Evolutionary conservation across 306 rosid genomes (phyloP).

Genomic region (Fagus crenata): DNA sequence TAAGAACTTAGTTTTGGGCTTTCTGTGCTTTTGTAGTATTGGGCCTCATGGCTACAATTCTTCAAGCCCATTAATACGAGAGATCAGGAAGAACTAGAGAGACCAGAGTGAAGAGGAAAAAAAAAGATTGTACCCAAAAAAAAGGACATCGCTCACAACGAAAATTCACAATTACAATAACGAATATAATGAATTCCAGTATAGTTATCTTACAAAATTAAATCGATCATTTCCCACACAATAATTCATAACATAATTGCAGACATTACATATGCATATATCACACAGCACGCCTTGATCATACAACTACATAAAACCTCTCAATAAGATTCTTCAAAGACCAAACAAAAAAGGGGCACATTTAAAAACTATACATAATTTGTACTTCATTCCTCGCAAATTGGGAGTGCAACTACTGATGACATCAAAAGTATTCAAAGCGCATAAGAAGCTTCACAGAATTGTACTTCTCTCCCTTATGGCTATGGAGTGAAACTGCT

Average conservation of each 20-base stretch:
- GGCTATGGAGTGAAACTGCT: conserved; percentile 55
- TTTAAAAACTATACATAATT: conserved; percentile 27
- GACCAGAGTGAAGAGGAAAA: too few species aligned
- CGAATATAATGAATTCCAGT: background rate
- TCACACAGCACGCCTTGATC: background rate
- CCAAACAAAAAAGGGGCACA: background rate
- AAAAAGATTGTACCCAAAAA: too few species aligned
- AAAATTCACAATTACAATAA: background rate
- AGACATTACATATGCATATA: background rate
- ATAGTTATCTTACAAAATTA: background rate
- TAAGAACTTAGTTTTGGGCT: too few species aligned
- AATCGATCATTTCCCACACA: background rate
- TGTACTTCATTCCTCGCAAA: background rate
- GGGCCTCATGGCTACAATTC: too few species aligned
- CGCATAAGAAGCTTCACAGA: conserved; percentile 88
- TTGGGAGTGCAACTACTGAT: conserved; percentile 1
- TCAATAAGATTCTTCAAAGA: background rate
- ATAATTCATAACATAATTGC: background rate
- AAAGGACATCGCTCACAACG: background rate
- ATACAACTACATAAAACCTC: conserved; percentile 13
- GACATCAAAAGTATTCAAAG: conserved; percentile 59
- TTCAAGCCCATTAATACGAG: too few species aligned
- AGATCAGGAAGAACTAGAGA: too few species aligned
- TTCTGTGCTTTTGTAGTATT: too few species aligned
- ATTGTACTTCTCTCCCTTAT: conserved; percentile 67